Percentiles rank a stretch among this genome's conserved stretches.
Evolutionary conservation across 169 alveolate genomes (phyloP).

Genomic region (Plasmodium fragile): DNA sequence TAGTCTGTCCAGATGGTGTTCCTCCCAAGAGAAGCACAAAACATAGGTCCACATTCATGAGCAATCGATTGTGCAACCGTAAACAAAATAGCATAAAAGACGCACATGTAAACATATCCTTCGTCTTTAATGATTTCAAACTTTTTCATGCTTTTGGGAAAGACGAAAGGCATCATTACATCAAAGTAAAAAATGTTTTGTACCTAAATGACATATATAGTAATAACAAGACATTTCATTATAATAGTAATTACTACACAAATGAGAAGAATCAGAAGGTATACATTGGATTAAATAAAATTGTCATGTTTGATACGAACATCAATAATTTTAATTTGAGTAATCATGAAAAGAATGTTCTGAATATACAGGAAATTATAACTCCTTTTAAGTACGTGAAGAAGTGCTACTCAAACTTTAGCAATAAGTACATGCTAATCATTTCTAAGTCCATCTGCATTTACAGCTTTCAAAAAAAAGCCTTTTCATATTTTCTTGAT

Average conservation of each 20-base stretch:
- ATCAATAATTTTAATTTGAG: slow-evolving; percentile 41
- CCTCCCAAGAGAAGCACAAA: not conserved
- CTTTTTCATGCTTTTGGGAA: not conserved
- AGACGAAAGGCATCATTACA: slow-evolving; percentile 15
- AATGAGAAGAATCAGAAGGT: slow-evolving; percentile 20
- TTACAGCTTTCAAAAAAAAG: slow-evolving; percentile 43
- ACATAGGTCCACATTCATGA: not conserved
- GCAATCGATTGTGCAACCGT: not conserved
- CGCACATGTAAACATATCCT: slow-evolving; percentile 30
- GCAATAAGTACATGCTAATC: slow-evolving; percentile 42
- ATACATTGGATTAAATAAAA: slow-evolving; percentile 62
- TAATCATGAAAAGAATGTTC: slow-evolving; percentile 47
- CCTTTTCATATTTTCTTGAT: slow-evolving; percentile 70
- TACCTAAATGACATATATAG: slow-evolving; percentile 71
- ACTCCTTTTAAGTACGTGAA: slow-evolving; percentile 76
- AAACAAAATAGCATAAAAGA: not conserved
- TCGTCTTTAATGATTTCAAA: slow-evolving; percentile 70
- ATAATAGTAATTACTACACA: slow-evolving; percentile 75
- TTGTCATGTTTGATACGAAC: slow-evolving; percentile 50
- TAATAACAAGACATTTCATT: slow-evolving; percentile 35
- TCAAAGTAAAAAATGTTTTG: slow-evolving; percentile 44
- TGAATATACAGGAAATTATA: slow-evolving; percentile 39
- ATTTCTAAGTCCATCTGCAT: slow-evolving; percentile 50
- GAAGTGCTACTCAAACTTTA: slow-evolving; percentile 53
- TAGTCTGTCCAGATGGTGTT: not conserved